Percentiles rank a stretch among this genome's conserved stretches.
These are phyloP conservation scores for Hygrophoropsis aurantiaca DNA, from an alignment of 768 basidiomycete genomes.

Conservation along the genomic window DNA sequence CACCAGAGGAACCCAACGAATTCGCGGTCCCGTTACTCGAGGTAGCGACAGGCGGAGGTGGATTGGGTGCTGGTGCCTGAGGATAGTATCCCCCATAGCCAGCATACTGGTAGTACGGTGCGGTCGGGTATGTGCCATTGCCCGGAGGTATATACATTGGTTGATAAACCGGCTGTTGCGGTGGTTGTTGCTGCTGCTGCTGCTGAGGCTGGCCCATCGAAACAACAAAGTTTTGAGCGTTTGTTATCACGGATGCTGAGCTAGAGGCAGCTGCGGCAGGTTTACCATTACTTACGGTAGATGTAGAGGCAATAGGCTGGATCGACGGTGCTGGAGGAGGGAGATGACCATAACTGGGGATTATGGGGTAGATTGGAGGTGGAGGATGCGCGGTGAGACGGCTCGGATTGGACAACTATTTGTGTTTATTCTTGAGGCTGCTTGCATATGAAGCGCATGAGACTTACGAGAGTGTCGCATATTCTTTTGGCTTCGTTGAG, in stretches of 20 bases:
- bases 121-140: conserved; percentile 51
- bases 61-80: conserved; percentile 22
- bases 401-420: conserved; percentile 71
- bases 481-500: conserved; percentile 74
- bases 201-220: conserved; percentile 43
- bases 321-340: conserved; percentile 18
- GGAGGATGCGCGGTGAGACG: conserved; percentile 68
- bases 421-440: conserved; percentile 11
- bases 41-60: conserved; percentile 22
- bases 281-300: conserved; percentile 27
- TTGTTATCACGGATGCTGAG: conserved; percentile 57
- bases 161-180: conserved; percentile 44
- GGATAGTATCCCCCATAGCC: conserved; percentile 34
- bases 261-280: conserved; percentile 32
- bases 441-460: conserved; percentile 2
- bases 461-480: conserved; percentile 70
- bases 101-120: conserved; percentile 64
- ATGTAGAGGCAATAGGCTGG: conserved; percentile 35
- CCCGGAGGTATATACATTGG: conserved; percentile 32
- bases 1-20: conserved; percentile 30
- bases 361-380: conserved; percentile 51
- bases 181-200: conserved; percentile 43
- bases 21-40: conserved; percentile 15
- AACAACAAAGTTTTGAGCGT: conserved; percentile 72
- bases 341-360: conserved; percentile 36